A percentile compares a stretch with the other conserved stretches of the same genome.
Conservation (phyloP, 257 asterid genomes). For the Solanum sejunctum region DNA sequence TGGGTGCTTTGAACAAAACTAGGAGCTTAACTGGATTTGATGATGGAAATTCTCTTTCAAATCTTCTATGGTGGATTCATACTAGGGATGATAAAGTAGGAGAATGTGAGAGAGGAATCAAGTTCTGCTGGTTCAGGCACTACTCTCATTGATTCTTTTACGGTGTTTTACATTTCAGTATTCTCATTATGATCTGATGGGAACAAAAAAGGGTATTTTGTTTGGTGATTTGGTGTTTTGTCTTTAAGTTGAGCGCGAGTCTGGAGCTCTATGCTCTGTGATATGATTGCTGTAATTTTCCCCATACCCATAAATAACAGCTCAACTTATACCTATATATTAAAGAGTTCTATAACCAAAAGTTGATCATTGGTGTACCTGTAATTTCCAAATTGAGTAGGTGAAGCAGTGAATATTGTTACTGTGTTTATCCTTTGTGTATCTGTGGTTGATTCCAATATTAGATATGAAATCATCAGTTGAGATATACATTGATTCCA, state of each 20-base stretch:
- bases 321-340: background rate
- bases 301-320: background rate
- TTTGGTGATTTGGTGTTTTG: background rate
- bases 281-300: background rate
- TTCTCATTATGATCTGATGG: background rate
- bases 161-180: background rate
- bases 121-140: constrained; percentile 61
- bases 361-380: background rate
- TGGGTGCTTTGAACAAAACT: constrained; percentile 36
- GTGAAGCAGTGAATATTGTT: background rate
- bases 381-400: background rate
- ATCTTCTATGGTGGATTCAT: constrained; percentile 91
- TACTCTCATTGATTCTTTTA: constrained; percentile 35
- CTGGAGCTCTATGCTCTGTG: background rate
- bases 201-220: background rate
- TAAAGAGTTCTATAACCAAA: background rate
- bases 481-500: background rate
- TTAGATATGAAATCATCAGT: background rate
- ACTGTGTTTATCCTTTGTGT: background rate
- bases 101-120: constrained; percentile 23
- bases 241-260: background rate
- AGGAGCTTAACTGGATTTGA: constrained; percentile 47
- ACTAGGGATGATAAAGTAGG: constrained; percentile 37
- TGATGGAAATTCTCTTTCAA: constrained; percentile 73
- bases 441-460: background rate